Evolutionary conservation across 495 filamentous ascomycete species (phyloP), one percentile per base, ranked within the genome.

Genomic region (Trichoderma asperelloides): DNA sequence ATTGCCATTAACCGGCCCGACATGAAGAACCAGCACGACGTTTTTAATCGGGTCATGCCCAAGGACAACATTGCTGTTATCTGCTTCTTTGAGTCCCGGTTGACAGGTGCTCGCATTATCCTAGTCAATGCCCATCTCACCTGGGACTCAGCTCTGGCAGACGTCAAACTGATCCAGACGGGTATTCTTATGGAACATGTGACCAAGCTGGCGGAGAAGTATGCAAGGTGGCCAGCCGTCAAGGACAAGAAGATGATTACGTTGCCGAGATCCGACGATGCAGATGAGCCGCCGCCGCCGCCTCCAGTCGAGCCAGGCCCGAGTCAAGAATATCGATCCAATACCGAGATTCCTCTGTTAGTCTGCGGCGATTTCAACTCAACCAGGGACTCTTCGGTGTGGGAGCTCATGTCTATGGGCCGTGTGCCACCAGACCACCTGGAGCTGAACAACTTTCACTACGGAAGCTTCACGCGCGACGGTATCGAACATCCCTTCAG

Each of bases 311-410:
- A 83, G 2, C 77, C 81, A 1, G 83, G 84, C 28, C 79, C 80
- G 30, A 79, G 82, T 6, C 83, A 88, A 74, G 88, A 94, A 71
- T 98, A 98, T 78, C 76, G 89, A 63, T 88, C 80, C 70, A 92
- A 89, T 28, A 87, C 90, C 9, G 90, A 96, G 68, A 96, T 98
- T 60, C 95, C 95, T 1, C 80, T 98, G 23, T 76, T 98, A 66
- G 85, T 98, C 70, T 97, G 94, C 71, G 93, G 93, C 70, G 95
- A 98, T 74, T 96, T 96, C 83, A 98, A 98, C 77, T 96, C 94
- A 5, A 88, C 87, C 3, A 81, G 86, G 13, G 89, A 89, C 65
- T 95, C 90, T 33, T 88, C 90, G 18, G 92, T 97, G 23, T 96
- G 96, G 78, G 91, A 96, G 68, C 84, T 98, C 18, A 82, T 98